Evolutionary conservation across 306 rosid species (phyloP).

Genomic region (Cicer judaicum): DNA sequence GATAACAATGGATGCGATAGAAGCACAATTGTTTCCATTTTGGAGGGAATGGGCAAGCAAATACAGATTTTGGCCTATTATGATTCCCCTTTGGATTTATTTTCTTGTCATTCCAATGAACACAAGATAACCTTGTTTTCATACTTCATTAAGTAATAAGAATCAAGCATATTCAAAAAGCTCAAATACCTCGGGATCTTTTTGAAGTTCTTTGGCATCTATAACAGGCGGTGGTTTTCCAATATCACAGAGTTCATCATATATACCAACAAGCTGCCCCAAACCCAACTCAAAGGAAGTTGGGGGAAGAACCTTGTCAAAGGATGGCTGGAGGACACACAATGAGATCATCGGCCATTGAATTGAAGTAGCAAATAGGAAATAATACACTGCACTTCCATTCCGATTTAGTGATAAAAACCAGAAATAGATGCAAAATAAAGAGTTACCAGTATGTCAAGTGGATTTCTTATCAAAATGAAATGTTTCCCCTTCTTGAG

Average conservation of each 20-base stretch:
- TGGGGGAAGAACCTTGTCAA: conserved; percentile 69
- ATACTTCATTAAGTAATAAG: conserved; percentile 24
- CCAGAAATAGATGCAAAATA: conserved; percentile 1
- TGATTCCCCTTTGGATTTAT: neutral
- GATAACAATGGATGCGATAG: too few species aligned
- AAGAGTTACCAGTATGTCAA: conserved; percentile 71
- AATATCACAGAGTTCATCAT: conserved; percentile 68
- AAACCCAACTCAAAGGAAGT: conserved; percentile 75
- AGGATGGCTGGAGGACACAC: conserved; percentile 63
- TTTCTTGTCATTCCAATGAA: conserved; percentile 5
- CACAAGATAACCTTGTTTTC: conserved; percentile 1
- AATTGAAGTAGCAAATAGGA: conserved; percentile 3
- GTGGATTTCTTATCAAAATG: conserved; percentile 77
- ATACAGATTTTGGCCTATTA: conserved; percentile 4
- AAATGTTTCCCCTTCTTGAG: conserved; percentile 81
- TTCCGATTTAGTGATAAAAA: conserved; percentile 11
- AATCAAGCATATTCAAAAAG: conserved; percentile 37
- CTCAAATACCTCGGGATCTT: conserved; percentile 71
- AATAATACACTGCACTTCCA: neutral
- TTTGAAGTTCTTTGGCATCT: conserved; percentile 75
- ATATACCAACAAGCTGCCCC: conserved; percentile 60
- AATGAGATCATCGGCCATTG: conserved; percentile 23
- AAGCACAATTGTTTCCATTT: too few species aligned
- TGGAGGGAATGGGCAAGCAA: too few species aligned
- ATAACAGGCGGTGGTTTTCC: conserved; percentile 73